These are phyloP conservation scores for Suhomyces yuchorum DNA, from an alignment of 1,139 yeast genomes.

Conservation along the genomic window DNA sequence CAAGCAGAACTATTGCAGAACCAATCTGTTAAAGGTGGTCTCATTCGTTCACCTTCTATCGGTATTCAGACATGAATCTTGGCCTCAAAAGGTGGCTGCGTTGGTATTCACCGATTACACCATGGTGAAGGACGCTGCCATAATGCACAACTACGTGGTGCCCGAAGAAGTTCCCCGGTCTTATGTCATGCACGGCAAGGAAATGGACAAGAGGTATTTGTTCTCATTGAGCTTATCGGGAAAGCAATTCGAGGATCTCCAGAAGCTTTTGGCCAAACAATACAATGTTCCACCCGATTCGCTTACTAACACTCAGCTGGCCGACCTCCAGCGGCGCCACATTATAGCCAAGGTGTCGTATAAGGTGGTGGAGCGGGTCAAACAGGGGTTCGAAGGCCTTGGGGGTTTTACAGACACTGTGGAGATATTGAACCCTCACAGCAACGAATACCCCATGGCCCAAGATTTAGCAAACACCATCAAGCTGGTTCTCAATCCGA, in stretches of 20 bases:
- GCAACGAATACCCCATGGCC: not conserved
- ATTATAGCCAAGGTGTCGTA: conserved; percentile 18
- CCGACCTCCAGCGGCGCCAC: conserved; percentile 18
- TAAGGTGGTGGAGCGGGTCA: not conserved
- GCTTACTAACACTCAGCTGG: not conserved
- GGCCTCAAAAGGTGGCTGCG: conserved; percentile 20
- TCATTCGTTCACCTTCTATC: conserved; percentile 7
- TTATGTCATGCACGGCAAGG: conserved; percentile 18
- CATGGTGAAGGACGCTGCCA: conserved; percentile 15
- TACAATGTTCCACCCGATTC: not conserved
- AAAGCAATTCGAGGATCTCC: conserved; percentile 4
- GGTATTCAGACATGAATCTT: conserved; percentile 12
- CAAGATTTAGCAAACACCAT: not conserved
- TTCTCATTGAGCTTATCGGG: conserved; percentile 15
- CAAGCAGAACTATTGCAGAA: not conserved
- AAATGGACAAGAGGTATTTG: conserved; percentile 13
- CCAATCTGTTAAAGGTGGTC: not conserved
- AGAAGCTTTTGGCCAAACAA: not conserved
- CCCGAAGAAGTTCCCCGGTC: conserved; percentile 6
- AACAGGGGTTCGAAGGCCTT: not conserved
- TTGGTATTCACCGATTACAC: conserved; percentile 25
- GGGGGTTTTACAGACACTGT: not conserved
- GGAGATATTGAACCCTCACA: not conserved
- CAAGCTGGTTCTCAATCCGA: not conserved
- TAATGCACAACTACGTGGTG: not conserved